Evolutionary conservation across 1,284 basidiomycete species (phyloP).

Genomic region (Cryptococcus jaspeensis): DNA sequence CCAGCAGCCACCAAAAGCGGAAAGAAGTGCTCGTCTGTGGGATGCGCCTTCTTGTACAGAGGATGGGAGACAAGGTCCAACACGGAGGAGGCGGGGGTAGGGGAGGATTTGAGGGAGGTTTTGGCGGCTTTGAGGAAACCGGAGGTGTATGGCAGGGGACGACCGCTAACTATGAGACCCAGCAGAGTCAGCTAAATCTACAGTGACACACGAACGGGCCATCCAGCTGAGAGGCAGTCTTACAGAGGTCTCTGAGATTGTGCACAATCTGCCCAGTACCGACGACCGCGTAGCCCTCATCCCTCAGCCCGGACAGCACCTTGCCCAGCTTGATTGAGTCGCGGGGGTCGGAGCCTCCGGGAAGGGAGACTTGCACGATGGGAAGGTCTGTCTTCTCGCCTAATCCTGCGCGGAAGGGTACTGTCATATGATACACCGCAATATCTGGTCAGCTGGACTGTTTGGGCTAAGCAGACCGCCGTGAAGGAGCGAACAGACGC

Average conservation of each 20-base stretch:
- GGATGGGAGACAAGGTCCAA: slow-evolving; percentile 36
- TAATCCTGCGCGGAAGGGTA: slow-evolving; percentile 53
- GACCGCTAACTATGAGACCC: slow-evolving; percentile 23
- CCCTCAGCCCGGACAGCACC: slow-evolving; percentile 44
- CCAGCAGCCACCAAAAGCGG: slow-evolving; percentile 44
- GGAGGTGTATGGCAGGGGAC: slow-evolving; percentile 23
- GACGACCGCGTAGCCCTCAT: slow-evolving; percentile 46
- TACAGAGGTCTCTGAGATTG: slow-evolving; percentile 47
- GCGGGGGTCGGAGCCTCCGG: slow-evolving; percentile 38
- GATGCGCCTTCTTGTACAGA: slow-evolving; percentile 43
- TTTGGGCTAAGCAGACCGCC: background rate
- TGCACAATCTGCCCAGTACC: slow-evolving; percentile 48
- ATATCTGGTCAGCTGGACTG: background rate
- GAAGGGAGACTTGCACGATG: slow-evolving; percentile 53
- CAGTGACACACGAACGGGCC: background rate
- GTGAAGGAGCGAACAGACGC: slow-evolving; percentile 13
- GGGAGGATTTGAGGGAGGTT: slow-evolving; percentile 18
- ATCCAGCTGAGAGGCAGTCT: slow-evolving; percentile 7
- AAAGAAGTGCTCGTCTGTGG: slow-evolving; percentile 48
- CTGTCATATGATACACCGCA: slow-evolving; percentile 18
- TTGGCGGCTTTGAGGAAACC: slow-evolving; percentile 33
- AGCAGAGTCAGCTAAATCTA: background rate
- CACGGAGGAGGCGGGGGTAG: slow-evolving; percentile 16
- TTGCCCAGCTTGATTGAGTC: slow-evolving; percentile 49
- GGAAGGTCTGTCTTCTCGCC: slow-evolving; percentile 41